Percentiles rank a stretch among this genome's conserved stretches.
These are phyloP conservation scores for Erodium texanum DNA, from an alignment of 441 rosid species.

Conservation along the genomic window DNA sequence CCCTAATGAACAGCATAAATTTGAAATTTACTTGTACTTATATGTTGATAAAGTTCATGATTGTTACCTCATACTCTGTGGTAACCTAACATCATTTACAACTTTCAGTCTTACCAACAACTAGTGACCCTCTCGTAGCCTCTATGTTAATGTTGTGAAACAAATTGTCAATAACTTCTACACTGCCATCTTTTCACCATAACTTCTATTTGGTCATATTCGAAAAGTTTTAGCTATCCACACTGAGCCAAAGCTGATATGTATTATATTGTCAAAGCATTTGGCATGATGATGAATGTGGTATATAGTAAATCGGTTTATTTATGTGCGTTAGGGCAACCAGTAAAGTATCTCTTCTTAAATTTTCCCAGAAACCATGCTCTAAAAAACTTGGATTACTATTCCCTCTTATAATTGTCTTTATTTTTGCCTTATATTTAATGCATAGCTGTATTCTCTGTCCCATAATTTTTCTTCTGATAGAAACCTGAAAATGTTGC, in stretches of 20 bases:
- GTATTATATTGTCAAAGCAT: background rate
- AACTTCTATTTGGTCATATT: background rate
- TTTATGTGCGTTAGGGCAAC: background rate
- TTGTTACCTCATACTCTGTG: background rate
- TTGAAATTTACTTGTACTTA: background rate
- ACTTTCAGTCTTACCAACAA: background rate
- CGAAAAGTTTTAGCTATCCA: background rate
- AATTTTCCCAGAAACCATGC: background rate
- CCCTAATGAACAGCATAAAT: background rate
- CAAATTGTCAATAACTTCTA: slow-evolving; percentile 1
- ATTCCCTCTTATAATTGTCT: background rate
- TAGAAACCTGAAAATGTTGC: slow-evolving; percentile 9
- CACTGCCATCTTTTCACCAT: slow-evolving; percentile 3
- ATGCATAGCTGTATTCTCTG: slow-evolving; percentile 1
- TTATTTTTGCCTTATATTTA: slow-evolving; percentile 4
- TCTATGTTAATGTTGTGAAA: background rate
- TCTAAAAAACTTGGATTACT: background rate
- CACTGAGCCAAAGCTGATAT: slow-evolving; percentile 1
- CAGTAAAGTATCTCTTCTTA: background rate
- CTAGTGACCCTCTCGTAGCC: background rate
- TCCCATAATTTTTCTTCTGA: slow-evolving; percentile 6
- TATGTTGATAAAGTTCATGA: background rate
- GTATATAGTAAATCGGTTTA: background rate
- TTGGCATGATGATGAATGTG: slow-evolving; percentile 2
- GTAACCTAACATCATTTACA: background rate